Evolutionary conservation across 768 basidiomycete genomes (phyloP), one percentile per base, ranked within the genome.

Genomic region (Vishniacozyma victoriae): DNA sequence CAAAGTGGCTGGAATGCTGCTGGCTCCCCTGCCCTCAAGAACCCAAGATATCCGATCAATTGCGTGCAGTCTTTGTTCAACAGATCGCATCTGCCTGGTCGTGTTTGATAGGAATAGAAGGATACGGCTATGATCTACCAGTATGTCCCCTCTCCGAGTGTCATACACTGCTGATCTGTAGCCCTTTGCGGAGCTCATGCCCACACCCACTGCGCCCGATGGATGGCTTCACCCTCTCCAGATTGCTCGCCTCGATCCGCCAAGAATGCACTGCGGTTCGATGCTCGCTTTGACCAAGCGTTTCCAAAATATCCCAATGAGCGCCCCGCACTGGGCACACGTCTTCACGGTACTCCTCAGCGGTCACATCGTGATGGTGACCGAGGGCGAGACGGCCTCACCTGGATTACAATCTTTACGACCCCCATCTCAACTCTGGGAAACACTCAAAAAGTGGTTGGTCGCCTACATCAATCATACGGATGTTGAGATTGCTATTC

Each of bases 371-470:
- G 29, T 33, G 9, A 9, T 33, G n/a, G 9, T 33, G 29, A n/a
- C 29, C n/a, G 29, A 9, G 29, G n/a, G 29, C 29, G n/a, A 9
- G 9, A 33, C 29, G 9, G 29, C 29, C 29, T 9, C 29, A 9
- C 29, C 29, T n/a, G 29, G 9, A 9, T 9, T n/a, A n/a, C 9
- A 33, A 9, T 9, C 9, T 33, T 9, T 9, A 9, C 27, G 12
- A 12, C 19, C 43, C 14, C 52, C 54, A 2, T 16, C 40, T 11
- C 51, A 57, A 39, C 39, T 52, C 4, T 63, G 61, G 64, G 61
- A 55, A 12, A 48, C 35, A 3, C 18, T 41, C 9, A 51, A 52
- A n/a, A 33, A 33, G n/a, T 33, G 29, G 29, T 33, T 9, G 9
- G 9, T n/a, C 9, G 29, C 29, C 9, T 33, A 33, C n/a, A n/a